These are phyloP conservation scores for Drechmeria coniospora DNA, from an alignment of 2,329 filamentous ascomycete species.

Conservation along the genomic window DNA sequence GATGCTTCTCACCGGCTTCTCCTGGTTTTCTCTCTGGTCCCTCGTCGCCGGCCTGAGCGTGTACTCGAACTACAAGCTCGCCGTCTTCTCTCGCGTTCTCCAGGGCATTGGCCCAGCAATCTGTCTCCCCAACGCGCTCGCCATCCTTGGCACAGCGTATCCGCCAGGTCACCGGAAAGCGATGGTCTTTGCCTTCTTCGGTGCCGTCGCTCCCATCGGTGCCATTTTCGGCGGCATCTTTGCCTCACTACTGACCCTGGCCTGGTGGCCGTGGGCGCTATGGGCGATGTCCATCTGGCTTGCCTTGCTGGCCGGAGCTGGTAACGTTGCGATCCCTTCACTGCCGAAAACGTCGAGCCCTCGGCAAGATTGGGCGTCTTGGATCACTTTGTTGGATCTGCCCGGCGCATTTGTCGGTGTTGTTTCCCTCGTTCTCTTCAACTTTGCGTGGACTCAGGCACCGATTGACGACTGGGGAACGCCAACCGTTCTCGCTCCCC, in stretches of 20 bases:
- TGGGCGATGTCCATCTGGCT: slow-evolving; percentile 25
- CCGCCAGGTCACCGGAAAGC: slow-evolving; percentile 40
- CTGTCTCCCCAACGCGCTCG: slow-evolving; percentile 46
- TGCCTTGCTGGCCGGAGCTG: slow-evolving; percentile 15
- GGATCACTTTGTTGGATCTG: slow-evolving; percentile 21
- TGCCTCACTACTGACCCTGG: slow-evolving; percentile 22
- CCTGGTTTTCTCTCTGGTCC: slow-evolving; percentile 39
- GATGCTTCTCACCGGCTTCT: slow-evolving; percentile 35
- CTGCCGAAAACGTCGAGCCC: slow-evolving; percentile 6
- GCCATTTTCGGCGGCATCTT: slow-evolving; percentile 26
- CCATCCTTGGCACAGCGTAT: slow-evolving; percentile 43
- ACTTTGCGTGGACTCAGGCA: slow-evolving; percentile 53
- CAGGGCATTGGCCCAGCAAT: slow-evolving; percentile 49
- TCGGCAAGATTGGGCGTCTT: slow-evolving; percentile 6
- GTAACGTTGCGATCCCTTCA: slow-evolving; percentile 19
- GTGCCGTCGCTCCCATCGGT: slow-evolving; percentile 29
- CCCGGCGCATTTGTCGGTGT: slow-evolving; percentile 30
- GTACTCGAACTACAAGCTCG: slow-evolving; percentile 26
- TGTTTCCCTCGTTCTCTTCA: slow-evolving; percentile 42
- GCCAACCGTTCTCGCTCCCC: slow-evolving; percentile 37
- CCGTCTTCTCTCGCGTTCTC: slow-evolving; percentile 35
- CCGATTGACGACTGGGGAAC: slow-evolving; percentile 41
- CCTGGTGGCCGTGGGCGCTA: slow-evolving; percentile 33
- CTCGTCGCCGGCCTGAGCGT: slow-evolving; percentile 27
- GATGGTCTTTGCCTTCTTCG: slow-evolving; percentile 40